Percentiles rank a stretch among this genome's conserved stretches.
phyloP scores from a whole-genome alignment of 192 early-diverging fungal species.

The Bifiguratus adelaidae region DNA sequence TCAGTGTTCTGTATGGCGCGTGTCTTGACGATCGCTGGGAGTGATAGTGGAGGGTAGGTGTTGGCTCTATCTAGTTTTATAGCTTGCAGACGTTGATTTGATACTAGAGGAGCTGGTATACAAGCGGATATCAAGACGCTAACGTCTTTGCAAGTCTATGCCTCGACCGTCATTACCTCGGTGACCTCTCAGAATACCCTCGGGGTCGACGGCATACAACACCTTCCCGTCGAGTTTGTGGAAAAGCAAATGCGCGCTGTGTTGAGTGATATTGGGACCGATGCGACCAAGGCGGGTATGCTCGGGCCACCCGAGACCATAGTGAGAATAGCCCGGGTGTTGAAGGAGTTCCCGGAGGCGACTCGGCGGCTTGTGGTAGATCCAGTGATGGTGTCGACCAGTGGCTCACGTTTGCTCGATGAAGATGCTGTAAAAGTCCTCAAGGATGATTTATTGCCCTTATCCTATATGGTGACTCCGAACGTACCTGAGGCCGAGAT shows the following conservation, averaged over 20 bases:
- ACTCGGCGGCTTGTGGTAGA: slow-evolving; percentile 54
- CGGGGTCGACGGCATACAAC: slow-evolving; percentile 58
- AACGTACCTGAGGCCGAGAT: slow-evolving; percentile 78
- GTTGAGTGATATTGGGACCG: slow-evolving; percentile 62
- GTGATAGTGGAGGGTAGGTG: slow-evolving; percentile 49
- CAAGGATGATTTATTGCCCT: slow-evolving; percentile 46
- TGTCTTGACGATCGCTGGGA: slow-evolving; percentile 54
- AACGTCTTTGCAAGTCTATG: slow-evolving; percentile 58
- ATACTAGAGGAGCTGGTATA: slow-evolving; percentile 53
- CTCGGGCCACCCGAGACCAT: slow-evolving; percentile 56
- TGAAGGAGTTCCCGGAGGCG: slow-evolving; percentile 21
- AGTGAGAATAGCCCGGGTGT: slow-evolving; percentile 31
- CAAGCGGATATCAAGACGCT: slow-evolving; percentile 90
- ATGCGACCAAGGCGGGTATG: slow-evolving; percentile 78
- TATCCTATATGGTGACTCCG: slow-evolving; percentile 66
- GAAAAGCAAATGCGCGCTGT: slow-evolving; percentile 57
- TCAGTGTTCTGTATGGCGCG: too few relatives aligned
- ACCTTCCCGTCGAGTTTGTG: slow-evolving; percentile 52
- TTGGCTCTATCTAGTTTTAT: background rate
- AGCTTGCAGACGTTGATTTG: background rate
- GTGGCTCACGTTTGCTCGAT: slow-evolving; percentile 49
- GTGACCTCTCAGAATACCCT: slow-evolving; percentile 82
- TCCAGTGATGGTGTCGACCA: slow-evolving; percentile 82
- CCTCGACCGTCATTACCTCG: slow-evolving; percentile 65
- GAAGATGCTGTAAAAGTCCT: slow-evolving; percentile 46